Conservation (phyloP, 2,329 filamentous ascomycete genomes). For the Paramyrothecium roridum region DNA sequence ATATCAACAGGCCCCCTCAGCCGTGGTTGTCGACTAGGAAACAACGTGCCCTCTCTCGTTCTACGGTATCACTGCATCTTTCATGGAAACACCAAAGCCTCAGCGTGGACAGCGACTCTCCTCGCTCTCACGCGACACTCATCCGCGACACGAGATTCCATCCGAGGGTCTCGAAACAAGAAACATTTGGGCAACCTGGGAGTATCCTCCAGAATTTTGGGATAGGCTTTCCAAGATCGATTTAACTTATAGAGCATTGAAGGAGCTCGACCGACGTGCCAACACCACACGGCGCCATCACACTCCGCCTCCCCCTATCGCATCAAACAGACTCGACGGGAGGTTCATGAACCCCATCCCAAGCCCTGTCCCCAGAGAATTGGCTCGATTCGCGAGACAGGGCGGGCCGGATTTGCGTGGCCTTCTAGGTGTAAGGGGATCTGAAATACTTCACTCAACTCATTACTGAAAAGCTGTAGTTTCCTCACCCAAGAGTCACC, state of each 20-base stretch:
- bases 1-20: no score
- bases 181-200: neutral
- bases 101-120: no score
- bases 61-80: no score
- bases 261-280: slow-evolving; percentile 5
- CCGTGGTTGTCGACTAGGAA: no score
- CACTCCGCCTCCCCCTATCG: slow-evolving; percentile 1
- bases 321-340: neutral
- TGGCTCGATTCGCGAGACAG: slow-evolving; percentile 17
- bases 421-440: slow-evolving; percentile 14
- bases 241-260: slow-evolving; percentile 2
- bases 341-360: no score
- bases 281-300: no score
- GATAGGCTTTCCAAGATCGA: slow-evolving; percentile 4
- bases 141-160: no score
- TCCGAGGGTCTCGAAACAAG: no score
- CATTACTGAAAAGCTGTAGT: neutral
- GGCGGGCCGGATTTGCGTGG: slow-evolving; percentile 19
- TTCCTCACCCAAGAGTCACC: neutral
- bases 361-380: neutral
- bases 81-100: no score
- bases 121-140: no score
- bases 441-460: neutral
- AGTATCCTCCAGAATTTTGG: slow-evolving; percentile 7
- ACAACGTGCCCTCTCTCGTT: no score